Evolutionary conservation across 225 moss, liverwort and hornwort genomes (phyloP).

Genomic region (Marchantia polymorpha): DNA sequence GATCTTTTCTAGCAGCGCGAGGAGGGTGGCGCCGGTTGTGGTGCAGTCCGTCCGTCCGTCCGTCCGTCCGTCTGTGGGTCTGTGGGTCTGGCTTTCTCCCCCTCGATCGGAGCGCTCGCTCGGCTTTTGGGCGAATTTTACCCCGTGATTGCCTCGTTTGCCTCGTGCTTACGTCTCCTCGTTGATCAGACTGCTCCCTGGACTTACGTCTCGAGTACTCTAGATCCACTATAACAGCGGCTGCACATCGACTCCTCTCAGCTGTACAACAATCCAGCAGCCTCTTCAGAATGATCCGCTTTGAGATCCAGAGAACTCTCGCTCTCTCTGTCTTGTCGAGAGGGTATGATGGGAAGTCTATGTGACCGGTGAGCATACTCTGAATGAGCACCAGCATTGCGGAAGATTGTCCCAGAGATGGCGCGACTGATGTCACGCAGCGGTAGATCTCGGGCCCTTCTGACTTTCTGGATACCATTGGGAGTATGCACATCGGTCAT

Average conservation of each 20-base stretch:
- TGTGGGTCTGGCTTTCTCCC: background rate
- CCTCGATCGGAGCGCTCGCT: background rate
- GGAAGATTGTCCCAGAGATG: constrained; percentile 5
- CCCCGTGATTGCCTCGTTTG: too few species aligned
- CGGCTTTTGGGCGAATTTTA: background rate
- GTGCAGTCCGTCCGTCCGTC: background rate
- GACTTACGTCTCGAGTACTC: too few species aligned
- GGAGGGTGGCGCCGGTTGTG: too few species aligned
- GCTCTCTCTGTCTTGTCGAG: background rate
- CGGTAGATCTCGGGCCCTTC: constrained; percentile 4
- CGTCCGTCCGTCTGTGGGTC: background rate
- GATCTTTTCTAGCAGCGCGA: background rate
- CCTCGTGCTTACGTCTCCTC: too few species aligned
- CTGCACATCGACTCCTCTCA: too few species aligned
- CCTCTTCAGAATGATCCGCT: background rate
- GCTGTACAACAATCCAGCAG: background rate
- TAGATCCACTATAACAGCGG: too few species aligned
- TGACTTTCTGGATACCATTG: constrained; percentile 28
- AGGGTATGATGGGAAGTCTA: constrained; percentile 13
- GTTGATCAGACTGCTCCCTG: too few species aligned
- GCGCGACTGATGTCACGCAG: background rate
- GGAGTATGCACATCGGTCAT: constrained; percentile 32
- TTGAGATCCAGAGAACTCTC: background rate
- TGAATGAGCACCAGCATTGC: constrained; percentile 22
- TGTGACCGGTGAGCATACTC: constrained; percentile 25